phyloP scores from a whole-genome alignment of 345 rosid genomes.

The Boechera divaricarpa region DNA sequence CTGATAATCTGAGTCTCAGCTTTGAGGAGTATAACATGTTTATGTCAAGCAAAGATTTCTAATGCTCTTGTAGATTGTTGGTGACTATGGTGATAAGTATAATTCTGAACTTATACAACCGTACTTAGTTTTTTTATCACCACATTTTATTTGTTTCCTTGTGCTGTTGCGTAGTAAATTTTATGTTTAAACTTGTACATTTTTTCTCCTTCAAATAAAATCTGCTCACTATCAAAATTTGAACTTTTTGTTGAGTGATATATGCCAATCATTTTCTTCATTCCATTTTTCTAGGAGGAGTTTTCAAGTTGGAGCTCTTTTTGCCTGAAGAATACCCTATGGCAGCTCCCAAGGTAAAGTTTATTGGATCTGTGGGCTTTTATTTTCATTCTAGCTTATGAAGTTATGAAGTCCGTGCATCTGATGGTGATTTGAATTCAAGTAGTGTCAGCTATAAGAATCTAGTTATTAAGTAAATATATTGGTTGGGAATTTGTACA shows the following conservation, averaged over 20 bases:
- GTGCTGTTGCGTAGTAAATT: conserved; percentile 13
- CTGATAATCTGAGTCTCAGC: background rate
- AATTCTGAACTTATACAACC: background rate
- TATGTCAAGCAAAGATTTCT: background rate
- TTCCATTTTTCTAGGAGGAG: conserved; percentile 68
- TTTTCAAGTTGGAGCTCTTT: conserved; percentile 98
- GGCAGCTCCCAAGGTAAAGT: conserved; percentile 97
- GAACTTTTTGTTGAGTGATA: background rate
- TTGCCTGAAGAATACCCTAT: conserved; percentile 99
- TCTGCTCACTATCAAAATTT: background rate
- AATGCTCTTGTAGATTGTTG: conserved; percentile 1
- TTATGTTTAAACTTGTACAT: background rate
- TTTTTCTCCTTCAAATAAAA: background rate
- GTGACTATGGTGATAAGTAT: background rate
- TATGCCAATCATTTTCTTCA: conserved; percentile 33
- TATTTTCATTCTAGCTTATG: background rate
- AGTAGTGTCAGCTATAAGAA: background rate
- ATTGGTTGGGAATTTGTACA: background rate
- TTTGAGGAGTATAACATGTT: conserved; percentile 1
- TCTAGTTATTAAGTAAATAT: background rate
- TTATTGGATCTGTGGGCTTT: background rate
- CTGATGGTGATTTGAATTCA: conserved; percentile 6
- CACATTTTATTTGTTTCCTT: background rate
- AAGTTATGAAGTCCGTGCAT: background rate
- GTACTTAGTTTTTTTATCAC: background rate